phyloP scores from a whole-genome alignment of 768 basidiomycete genomes.

The Agrocybe pediades region DNA sequence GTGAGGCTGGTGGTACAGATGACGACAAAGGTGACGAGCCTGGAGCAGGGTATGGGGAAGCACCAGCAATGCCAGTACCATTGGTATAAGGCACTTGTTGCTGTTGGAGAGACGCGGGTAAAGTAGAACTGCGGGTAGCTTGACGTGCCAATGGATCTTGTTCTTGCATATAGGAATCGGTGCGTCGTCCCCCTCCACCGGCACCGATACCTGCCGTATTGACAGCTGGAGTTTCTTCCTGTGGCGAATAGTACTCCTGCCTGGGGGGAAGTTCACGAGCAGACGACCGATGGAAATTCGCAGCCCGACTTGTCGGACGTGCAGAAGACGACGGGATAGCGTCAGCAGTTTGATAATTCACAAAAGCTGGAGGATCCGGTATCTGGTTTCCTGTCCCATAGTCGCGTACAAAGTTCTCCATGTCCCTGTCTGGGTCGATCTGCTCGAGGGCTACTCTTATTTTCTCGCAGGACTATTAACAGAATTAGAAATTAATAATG shows the following conservation, averaged over 20 bases:
- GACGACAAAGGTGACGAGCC: constrained; percentile 12
- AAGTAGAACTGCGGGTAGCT: constrained; percentile 29
- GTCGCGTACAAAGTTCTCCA: constrained; percentile 85
- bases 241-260: constrained; percentile 28
- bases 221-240: constrained; percentile 43
- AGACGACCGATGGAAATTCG: constrained; percentile 52
- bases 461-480: constrained; percentile 82
- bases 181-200: constrained; percentile 44
- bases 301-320: constrained; percentile 56
- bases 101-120: constrained; percentile 16
- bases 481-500: constrained; percentile 4
- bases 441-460: constrained; percentile 85
- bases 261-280: constrained; percentile 38
- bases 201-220: constrained; percentile 78
- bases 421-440: constrained; percentile 85
- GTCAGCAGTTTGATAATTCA: constrained; percentile 75
- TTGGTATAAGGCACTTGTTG: constrained; percentile 29
- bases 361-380: constrained; percentile 84
- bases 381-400: constrained; percentile 89
- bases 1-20: constrained; percentile 21
- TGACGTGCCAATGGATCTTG: constrained; percentile 30
- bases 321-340: constrained; percentile 62
- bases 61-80: constrained; percentile 18
- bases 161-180: constrained; percentile 32
- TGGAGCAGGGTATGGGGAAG: constrained; percentile 8